Conservation (phyloP, 257 asterid species). For the Ajuga chamaepitys region DNA sequence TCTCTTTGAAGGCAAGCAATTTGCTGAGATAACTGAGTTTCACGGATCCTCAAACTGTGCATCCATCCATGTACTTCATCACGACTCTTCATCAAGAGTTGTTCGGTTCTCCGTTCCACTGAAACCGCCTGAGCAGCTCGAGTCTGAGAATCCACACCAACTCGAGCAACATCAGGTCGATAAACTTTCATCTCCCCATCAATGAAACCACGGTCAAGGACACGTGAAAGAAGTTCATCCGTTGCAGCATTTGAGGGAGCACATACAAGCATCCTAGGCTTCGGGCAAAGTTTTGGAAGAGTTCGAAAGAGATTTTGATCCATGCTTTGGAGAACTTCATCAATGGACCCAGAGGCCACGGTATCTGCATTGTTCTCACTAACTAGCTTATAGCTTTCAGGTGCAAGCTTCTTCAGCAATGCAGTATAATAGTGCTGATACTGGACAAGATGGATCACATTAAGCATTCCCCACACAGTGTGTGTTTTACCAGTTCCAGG, state of each 20-base stretch:
- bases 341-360: constrained; percentile 82
- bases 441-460: constrained; percentile 98
- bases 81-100: constrained; percentile 69
- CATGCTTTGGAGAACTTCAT: constrained; percentile 97
- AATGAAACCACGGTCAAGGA: constrained; percentile 95
- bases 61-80: constrained; percentile 89
- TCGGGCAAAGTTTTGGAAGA: constrained; percentile 96
- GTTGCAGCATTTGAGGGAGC: constrained; percentile 99
- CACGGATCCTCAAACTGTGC: constrained; percentile 73
- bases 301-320: constrained; percentile 95
- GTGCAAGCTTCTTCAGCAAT: constrained; percentile 90
- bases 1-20: constrained; percentile 84
- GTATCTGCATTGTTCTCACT: constrained; percentile 66
- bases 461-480: constrained; percentile 99
- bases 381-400: constrained; percentile 93
- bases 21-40: constrained; percentile 76
- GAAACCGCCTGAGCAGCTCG: constrained; percentile 99
- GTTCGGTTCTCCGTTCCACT: constrained; percentile 95
- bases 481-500: constrained; percentile 99
- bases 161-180: constrained; percentile 96
- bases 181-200: constrained; percentile 99
- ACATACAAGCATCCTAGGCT: constrained; percentile 99
- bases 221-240: constrained; percentile 94
- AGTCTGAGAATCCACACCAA: constrained; percentile 97
- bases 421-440: constrained; percentile 98